Base-by-base conservation (phyloP, 2,329 filamentous ascomycete genomes). In the Colletotrichum limetticola region DNA sequence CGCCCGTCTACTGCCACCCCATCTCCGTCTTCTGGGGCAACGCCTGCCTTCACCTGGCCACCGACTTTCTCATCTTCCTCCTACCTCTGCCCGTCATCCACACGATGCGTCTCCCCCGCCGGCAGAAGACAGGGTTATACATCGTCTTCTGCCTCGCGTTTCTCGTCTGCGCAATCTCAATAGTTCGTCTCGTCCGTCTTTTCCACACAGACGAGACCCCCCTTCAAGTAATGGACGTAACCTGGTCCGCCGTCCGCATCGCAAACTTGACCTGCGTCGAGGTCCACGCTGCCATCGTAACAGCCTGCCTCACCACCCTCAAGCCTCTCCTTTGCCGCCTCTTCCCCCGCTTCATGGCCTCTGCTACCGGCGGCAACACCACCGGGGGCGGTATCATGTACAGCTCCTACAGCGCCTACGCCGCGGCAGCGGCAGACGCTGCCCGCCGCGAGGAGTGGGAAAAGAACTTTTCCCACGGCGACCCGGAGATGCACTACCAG, bases 11-110 rank as follows among this genome's bases (percentile, higher is more conserved):
- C 58, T 77, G 75, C 70, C 75, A 76, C 37, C 67, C 64, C 12
- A 14, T 53, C n/a, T 9, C 37, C 53, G 62, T 78, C 28, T 79
- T 77, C 77, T 79, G 78, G 74, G 73, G 66, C 32, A 78, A 76
- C 57, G 76, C 76, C 5, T 75, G 73, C 32, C 55, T 79, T 3
- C 76, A 78, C 35, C 75, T 77, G 6, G 70, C 69, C 26, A 78
- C 75, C n/a, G 77, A 79, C 53, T 75, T 79, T 26, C n/a, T 77
- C 19, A 77, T 79, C 61, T 78, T 77, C 22, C 42, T 77, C 1
- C 75, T 88, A 35, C 86, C 86, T 0, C 77, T 84, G 4, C 79
- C 86, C 28, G 80, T 87, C 26, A 82, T 86, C 6, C 80, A 82
- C 77, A 82, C 84, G 12, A 78, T 87, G 11, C 79, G 82, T n/a